phyloP scores from a whole-genome alignment of 202 grass and related monocot species.

The Saccharum hybrid region DNA sequence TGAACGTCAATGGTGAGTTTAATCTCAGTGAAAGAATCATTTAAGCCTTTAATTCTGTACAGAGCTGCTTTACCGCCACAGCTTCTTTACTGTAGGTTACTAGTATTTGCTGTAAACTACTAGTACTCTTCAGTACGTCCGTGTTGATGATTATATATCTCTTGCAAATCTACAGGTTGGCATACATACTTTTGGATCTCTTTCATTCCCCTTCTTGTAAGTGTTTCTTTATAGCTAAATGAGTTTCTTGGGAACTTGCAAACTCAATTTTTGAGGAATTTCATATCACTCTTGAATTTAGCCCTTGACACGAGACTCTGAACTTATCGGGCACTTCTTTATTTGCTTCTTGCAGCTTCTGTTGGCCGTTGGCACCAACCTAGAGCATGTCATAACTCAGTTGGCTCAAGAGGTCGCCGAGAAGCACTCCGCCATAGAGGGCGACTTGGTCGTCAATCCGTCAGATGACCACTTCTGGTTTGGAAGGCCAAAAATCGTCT shows the following conservation, averaged over 20 bases:
- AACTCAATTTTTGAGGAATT: not conserved
- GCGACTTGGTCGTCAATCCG: conserved; percentile 77
- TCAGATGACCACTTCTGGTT: conserved; percentile 95
- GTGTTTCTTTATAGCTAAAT: conserved; percentile 14
- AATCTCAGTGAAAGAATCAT: not conserved
- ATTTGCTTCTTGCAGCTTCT: conserved; percentile 58
- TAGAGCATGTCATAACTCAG: conserved; percentile 86
- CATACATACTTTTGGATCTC: conserved; percentile 97
- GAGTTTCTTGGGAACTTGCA: not conserved
- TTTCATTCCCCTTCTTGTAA: conserved; percentile 85
- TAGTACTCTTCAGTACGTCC: not conserved
- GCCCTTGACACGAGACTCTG: not conserved
- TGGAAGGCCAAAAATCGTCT: conserved; percentile 55
- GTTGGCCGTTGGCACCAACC: conserved; percentile 77
- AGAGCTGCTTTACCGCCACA: not conserved
- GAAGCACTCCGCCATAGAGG: conserved; percentile 83
- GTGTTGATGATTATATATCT: conserved; percentile 15
- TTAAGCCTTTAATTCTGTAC: not conserved
- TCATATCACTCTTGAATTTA: not conserved
- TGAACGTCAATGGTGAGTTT: conserved; percentile 87
- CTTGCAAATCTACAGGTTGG: conserved; percentile 67
- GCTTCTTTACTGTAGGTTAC: not conserved
- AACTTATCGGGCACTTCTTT: conserved; percentile 2
- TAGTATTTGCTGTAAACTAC: not conserved
- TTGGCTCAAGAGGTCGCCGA: conserved; percentile 85